Conservation (phyloP, 345 rosid species). For the Erodium maritimum region DNA sequence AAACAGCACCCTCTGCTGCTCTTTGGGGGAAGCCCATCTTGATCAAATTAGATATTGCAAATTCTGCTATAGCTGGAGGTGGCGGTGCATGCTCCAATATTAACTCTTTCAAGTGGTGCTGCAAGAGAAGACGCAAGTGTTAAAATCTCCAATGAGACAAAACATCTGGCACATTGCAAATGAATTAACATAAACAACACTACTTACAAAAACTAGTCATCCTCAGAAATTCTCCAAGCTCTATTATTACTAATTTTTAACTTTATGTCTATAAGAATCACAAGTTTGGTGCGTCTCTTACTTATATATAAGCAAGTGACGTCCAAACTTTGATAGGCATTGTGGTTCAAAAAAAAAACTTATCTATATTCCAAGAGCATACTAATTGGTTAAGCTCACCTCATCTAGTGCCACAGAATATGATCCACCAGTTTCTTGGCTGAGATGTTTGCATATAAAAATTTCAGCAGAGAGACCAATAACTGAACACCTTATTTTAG, state of each 20-base stretch:
- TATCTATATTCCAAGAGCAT: no score
- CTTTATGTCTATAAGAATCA: no score
- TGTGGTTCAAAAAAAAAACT: no score
- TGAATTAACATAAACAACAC: no score
- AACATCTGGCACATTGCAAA: no score
- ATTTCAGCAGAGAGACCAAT: slow-evolving; percentile 90
- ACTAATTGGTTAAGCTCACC: slow-evolving; percentile 31
- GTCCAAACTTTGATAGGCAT: no score
- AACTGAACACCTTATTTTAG: slow-evolving; percentile 76
- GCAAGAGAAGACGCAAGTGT: slow-evolving; percentile 9
- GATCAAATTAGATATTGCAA: slow-evolving; percentile 69
- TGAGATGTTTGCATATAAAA: slow-evolving; percentile 78
- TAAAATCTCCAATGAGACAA: background rate
- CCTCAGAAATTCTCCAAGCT: no score
- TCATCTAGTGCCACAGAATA: slow-evolving; percentile 79
- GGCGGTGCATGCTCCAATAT: slow-evolving; percentile 90
- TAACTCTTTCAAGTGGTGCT: slow-evolving; percentile 76
- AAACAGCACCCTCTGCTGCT: slow-evolving; percentile 61
- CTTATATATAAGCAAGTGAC: no score
- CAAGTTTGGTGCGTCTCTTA: no score
- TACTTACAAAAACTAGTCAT: no score
- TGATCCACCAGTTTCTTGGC: slow-evolving; percentile 82
- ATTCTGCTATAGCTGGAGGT: slow-evolving; percentile 92
- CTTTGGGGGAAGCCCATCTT: slow-evolving; percentile 94
- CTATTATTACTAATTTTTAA: no score